phyloP scores from a whole-genome alignment of 2,329 filamentous ascomycete genomes.

The Phaeosphaeria sp. region DNA sequence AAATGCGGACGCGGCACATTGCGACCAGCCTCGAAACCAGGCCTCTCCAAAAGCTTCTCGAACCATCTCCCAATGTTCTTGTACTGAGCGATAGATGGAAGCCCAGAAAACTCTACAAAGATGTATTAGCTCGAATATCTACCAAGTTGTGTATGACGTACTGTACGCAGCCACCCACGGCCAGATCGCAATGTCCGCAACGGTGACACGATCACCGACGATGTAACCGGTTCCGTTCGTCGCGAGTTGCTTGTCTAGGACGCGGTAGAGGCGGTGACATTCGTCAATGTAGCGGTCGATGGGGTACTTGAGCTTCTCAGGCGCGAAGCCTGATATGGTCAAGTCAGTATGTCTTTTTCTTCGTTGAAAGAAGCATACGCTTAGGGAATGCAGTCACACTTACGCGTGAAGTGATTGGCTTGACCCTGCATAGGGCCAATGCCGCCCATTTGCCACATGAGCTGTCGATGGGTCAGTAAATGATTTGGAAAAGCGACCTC shows the following conservation, averaged over 20 bases:
- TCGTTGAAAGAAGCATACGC: too few relatives aligned
- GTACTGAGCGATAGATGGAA: conserved; percentile 4
- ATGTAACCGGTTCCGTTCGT: conserved; percentile 7
- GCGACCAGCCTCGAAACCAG: conserved; percentile 10
- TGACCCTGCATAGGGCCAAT: conserved; percentile 41
- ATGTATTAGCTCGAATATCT: background rate
- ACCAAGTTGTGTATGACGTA: background rate
- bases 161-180: conserved; percentile 11
- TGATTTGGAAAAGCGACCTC: conserved; percentile 7
- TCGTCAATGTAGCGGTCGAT: conserved; percentile 1
- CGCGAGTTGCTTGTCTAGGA: background rate
- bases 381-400: background rate
- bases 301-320: conserved; percentile 1
- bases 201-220: conserved; percentile 10
- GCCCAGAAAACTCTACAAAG: conserved; percentile 5
- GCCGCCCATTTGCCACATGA: conserved; percentile 56
- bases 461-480: conserved; percentile 60
- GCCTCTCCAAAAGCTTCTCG: conserved; percentile 5
- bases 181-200: conserved; percentile 10
- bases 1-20: conserved; percentile 12
- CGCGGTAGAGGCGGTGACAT: background rate
- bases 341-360: background rate
- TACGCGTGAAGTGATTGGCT: conserved; percentile 22
- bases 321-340: background rate
- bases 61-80: conserved; percentile 7